phyloP scores from a whole-genome alignment of 108 stramenopile genomes.

The Stephanodiscus minutulus region DNA sequence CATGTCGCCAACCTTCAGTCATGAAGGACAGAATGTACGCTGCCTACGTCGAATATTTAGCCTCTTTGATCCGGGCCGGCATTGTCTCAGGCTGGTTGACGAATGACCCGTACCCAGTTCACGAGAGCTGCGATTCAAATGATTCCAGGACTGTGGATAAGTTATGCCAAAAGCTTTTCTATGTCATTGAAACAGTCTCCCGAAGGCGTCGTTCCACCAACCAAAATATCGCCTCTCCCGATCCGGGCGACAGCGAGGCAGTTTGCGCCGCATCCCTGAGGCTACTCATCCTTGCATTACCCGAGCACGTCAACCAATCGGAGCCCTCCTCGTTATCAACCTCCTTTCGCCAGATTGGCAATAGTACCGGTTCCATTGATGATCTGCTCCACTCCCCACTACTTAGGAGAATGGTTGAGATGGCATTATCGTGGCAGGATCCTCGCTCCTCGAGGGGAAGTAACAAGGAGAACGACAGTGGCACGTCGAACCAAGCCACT shows the following conservation, averaged over 20 bases:
- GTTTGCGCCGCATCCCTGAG: slow-evolving; percentile 36
- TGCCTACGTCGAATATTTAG: slow-evolving; percentile 34
- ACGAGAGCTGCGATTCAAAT: slow-evolving; percentile 1
- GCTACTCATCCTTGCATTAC: slow-evolving; percentile 36
- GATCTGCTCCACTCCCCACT: slow-evolving; percentile 49
- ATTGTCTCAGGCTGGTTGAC: slow-evolving; percentile 44
- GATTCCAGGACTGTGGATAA: slow-evolving; percentile 25
- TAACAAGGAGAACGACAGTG: background rate
- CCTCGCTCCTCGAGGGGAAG: background rate
- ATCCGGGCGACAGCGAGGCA: slow-evolving; percentile 41
- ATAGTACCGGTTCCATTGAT: slow-evolving; percentile 25
- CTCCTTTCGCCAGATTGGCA: slow-evolving; percentile 46
- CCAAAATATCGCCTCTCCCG: slow-evolving; percentile 12
- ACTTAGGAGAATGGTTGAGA: slow-evolving; percentile 32
- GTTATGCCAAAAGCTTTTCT: slow-evolving; percentile 43
- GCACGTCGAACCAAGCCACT: slow-evolving; percentile 12
- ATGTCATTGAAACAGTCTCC: slow-evolving; percentile 38
- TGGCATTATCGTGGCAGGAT: slow-evolving; percentile 38
- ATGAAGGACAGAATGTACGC: slow-evolving; percentile 44
- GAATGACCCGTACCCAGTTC: background rate
- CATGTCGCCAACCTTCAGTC: slow-evolving; percentile 31
- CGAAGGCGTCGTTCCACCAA: slow-evolving; percentile 36
- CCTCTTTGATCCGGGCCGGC: slow-evolving; percentile 35
- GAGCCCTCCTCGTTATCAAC: slow-evolving; percentile 16
- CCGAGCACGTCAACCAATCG: slow-evolving; percentile 21